These are phyloP conservation scores for Cryphonectria parasitica DNA, from an alignment of 2,329 filamentous ascomycete species.

Conservation along the genomic window DNA sequence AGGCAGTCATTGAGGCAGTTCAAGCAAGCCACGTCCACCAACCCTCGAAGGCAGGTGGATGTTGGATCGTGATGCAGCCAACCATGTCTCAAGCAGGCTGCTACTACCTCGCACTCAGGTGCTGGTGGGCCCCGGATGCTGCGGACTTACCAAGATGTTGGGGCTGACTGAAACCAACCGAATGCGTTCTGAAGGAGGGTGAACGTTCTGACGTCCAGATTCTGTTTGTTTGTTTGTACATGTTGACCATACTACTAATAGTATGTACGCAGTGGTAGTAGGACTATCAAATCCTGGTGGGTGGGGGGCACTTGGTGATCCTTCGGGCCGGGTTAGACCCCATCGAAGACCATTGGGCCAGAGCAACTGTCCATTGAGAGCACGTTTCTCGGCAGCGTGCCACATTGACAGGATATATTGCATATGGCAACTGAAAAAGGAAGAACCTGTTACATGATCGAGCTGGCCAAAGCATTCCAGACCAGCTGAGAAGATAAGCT, in stretches of 20 bases:
- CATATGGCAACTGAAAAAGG: neutral
- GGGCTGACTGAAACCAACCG: neutral
- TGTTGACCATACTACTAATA: neutral
- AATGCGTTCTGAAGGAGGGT: neutral
- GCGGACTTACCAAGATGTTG: neutral
- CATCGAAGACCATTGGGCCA: neutral
- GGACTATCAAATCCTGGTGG: neutral
- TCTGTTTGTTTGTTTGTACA: too few species aligned
- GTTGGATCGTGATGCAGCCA: neutral
- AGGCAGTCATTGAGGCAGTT: neutral
- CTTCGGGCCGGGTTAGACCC: neutral
- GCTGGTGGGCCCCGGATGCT: neutral
- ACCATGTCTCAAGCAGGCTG: neutral
- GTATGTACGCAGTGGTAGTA: neutral
- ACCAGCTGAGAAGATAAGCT: neutral
- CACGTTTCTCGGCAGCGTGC: conserved; percentile 11
- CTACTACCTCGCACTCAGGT: neutral
- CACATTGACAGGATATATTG: conserved; percentile 2
- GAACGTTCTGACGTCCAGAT: neutral
- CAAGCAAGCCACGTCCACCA: neutral
- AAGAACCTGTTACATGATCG: neutral
- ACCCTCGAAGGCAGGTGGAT: neutral
- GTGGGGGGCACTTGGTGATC: neutral
- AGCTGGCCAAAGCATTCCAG: neutral
- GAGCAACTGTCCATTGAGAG: conserved; percentile 14